Evolutionary conservation across 345 rosid species (phyloP).

Genomic region (Gossypium anomalum): DNA sequence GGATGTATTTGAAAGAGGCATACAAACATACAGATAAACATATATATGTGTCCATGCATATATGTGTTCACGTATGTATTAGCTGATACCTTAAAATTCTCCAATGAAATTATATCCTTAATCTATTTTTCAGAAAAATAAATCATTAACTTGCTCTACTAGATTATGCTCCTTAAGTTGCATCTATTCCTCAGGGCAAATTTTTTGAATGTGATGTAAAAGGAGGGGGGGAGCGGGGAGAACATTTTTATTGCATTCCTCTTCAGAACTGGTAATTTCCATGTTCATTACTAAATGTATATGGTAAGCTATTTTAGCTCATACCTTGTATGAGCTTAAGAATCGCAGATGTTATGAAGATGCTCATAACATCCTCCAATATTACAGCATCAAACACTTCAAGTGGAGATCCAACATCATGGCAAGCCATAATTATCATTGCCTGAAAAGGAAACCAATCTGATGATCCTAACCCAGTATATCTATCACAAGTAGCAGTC

Average conservation of each 20-base stretch:
- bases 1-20: background rate
- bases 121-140: background rate
- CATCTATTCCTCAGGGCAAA: background rate
- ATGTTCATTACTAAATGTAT: background rate
- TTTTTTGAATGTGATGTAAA: background rate
- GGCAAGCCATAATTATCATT: constrained; percentile 93
- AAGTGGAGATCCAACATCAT: constrained; percentile 83
- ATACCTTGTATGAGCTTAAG: constrained; percentile 75
- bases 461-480: background rate
- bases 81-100: background rate
- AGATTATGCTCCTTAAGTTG: background rate
- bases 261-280: constrained; percentile 7
- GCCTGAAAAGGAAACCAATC: constrained; percentile 48
- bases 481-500: background rate
- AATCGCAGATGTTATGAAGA: constrained; percentile 81
- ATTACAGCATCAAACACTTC: constrained; percentile 60
- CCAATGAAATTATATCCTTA: constrained; percentile 8
- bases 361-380: constrained; percentile 89
- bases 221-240: background rate
- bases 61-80: background rate
- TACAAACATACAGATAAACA: background rate
- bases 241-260: background rate
- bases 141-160: background rate
- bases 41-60: background rate
- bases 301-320: constrained; percentile 6